A percentile compares a stretch with the other conserved stretches of the same genome.
phyloP scores from a whole-genome alignment of 163 green algal species.

The Chlorella variabilis region DNA sequence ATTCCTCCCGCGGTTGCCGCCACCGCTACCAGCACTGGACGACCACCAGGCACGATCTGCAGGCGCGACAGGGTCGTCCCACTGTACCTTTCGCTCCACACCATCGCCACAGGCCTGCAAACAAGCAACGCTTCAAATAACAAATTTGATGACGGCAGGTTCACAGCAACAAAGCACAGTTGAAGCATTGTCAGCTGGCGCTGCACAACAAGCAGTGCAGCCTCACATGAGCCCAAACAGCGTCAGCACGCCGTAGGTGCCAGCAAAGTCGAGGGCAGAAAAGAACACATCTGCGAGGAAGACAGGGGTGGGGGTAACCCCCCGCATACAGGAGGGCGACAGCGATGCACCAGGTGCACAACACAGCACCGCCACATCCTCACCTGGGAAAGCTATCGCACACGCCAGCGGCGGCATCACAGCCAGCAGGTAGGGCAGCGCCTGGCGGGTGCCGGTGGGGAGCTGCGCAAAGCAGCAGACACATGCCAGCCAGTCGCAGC shows the following conservation, averaged over 20 bases:
- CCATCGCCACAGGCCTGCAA: slow-evolving; percentile 47
- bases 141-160: no score
- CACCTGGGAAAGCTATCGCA: slow-evolving; percentile 40
- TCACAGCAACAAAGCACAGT: no score
- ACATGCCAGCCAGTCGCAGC: no score
- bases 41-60: slow-evolving; percentile 1
- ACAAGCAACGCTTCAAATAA: no score
- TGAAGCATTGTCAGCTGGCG: no score
- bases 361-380: no score
- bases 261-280: slow-evolving; percentile 40
- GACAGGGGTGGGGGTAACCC: no score
- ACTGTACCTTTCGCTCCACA: slow-evolving; percentile 43
- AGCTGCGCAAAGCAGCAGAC: neutral
- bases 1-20: neutral
- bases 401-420: slow-evolving; percentile 51
- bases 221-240: slow-evolving; percentile 55
- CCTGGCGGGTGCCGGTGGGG: slow-evolving; percentile 30
- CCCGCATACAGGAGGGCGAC: no score
- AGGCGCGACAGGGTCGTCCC: slow-evolving; percentile 5
- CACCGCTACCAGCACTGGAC: neutral
- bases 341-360: no score
- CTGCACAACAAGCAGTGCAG: no score
- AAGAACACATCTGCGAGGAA: slow-evolving; percentile 40
- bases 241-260: slow-evolving; percentile 48
- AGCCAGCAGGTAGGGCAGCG: slow-evolving; percentile 54